Percentiles rank a stretch among this genome's conserved stretches.
Conservation (phyloP, 139 green algal species). For the Chlamydomonas eustigma region DNA sequence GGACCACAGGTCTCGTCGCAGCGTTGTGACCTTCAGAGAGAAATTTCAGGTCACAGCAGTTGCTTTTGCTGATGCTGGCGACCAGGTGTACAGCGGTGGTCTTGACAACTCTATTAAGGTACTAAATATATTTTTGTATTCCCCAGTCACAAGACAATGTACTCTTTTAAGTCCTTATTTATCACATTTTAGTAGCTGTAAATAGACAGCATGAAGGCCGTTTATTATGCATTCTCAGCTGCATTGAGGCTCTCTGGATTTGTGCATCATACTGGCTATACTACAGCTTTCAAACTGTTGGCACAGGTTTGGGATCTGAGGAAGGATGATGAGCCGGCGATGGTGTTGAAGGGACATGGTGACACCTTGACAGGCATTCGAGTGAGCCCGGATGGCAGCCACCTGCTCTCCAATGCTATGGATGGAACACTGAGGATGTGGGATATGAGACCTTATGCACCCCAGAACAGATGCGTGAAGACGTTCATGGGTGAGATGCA, state of each 20-base stretch:
- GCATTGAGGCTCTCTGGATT: no score
- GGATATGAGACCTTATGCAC: constrained; percentile 81
- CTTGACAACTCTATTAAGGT: constrained; percentile 83
- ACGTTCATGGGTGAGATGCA: constrained; percentile 40
- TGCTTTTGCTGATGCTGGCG: constrained; percentile 70
- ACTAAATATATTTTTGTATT: no score
- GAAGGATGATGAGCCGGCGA: constrained; percentile 45
- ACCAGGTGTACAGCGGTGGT: constrained; percentile 85
- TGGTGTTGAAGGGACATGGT: constrained; percentile 69
- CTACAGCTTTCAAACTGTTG: no score
- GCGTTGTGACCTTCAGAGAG: constrained; percentile 69
- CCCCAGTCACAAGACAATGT: no score
- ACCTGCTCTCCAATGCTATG: constrained; percentile 94
- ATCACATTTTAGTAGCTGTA: no score
- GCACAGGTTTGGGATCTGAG: constrained; percentile 83
- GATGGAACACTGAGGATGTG: constrained; percentile 89
- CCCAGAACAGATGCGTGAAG: constrained; percentile 77
- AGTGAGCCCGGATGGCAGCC: constrained; percentile 75
- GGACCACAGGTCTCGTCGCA: constrained; percentile 78
- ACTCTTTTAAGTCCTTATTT: no score
- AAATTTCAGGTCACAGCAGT: constrained; percentile 76
- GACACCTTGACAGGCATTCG: constrained; percentile 81
- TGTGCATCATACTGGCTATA: no score
- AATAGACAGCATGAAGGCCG: no score
- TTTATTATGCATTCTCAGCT: no score